Evolutionary conservation across 2,329 filamentous ascomycete genomes (phyloP), one percentile per base, ranked within the genome.

Genomic region (Xylariaceae sp.): DNA sequence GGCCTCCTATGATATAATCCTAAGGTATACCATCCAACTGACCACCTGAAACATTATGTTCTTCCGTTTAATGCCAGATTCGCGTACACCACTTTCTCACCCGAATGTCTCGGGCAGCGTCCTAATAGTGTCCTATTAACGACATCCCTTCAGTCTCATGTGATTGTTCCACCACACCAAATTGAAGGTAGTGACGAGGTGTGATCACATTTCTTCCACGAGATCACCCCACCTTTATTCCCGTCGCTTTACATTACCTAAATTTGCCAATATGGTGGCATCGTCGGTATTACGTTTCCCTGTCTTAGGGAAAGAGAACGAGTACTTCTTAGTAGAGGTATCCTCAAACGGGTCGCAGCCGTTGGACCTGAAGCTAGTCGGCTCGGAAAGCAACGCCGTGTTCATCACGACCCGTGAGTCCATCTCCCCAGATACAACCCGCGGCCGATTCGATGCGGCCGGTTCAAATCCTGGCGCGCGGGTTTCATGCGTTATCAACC

Each of bases 291-390:
- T 90, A 51, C 82, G 83, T 59, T 76, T 91, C 61, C 76, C 80
- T 56, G 80, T 86, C 63, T 81, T 80, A 42, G 81, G 82, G 54
- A 73, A 75, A 54, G 74, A 79, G 44, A 75, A 77, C 45, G 73
- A 77, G 16, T 85, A 81, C 61, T 79, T 90, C 26, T 77, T 92
- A 20, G 68, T 89, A 18, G 80, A 89, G 64, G 81, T 86, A 54
- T 76, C 77, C 2, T 74, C 81, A 20, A 79, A 72, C 52, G 77
- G 75, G 40, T 73, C 76, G 37, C 78, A 77, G 54, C 78, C 80
- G 1, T 74, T 91, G 26, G 87, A 91, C 70, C 71, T 90, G 45
- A 86, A 85, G 68, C 72, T 92, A 26, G 78, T 88, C 32, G 89
- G 82, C 32, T 91, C 88, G 26, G 89, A 92, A 65, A 84, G 85